Percentiles rank a stretch among this genome's conserved stretches.
Conservation (phyloP, 2,329 filamentous ascomycete genomes). For the Stagonosporopsis cucurbitacearum region DNA sequence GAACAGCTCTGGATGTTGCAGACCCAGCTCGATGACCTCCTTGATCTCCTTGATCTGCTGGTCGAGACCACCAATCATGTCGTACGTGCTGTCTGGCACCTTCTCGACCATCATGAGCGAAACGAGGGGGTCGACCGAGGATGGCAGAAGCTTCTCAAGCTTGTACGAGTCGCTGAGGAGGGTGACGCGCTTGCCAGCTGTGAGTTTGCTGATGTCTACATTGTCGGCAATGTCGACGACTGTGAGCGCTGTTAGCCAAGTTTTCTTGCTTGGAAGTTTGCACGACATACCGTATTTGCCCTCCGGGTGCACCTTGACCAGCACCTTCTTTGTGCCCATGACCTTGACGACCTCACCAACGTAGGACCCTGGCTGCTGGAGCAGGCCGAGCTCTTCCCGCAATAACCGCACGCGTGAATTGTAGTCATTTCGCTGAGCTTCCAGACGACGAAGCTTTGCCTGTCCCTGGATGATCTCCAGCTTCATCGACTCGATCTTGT, state of each 20-base stretch:
- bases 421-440: constrained; percentile 99
- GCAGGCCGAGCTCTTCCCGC: constrained; percentile 90
- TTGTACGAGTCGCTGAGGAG: constrained; percentile 98
- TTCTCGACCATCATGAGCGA: constrained; percentile 99
- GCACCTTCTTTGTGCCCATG: constrained; percentile 98
- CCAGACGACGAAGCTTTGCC: constrained; percentile 89
- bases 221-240: constrained; percentile 95
- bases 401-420: constrained; percentile 96
- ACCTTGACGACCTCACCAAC: constrained; percentile 99
- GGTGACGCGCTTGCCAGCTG: constrained; percentile 95
- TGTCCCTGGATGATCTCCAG: constrained; percentile 99
- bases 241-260: constrained; percentile 48
- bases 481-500: constrained; percentile 99
- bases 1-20: constrained; percentile 98
- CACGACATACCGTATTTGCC: constrained; percentile 90
- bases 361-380: constrained; percentile 97
- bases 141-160: constrained; percentile 97
- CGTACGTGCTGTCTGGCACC: constrained; percentile 98
- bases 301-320: constrained; percentile 98
- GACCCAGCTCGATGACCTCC: constrained; percentile 97
- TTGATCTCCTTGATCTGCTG: constrained; percentile 99
- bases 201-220: constrained; percentile 95
- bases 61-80: constrained; percentile 99
- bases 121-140: constrained; percentile 96
- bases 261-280: neutral